Conservation (phyloP, 2,329 filamentous ascomycete genomes). For the Apiospora phragmitis region DNA sequence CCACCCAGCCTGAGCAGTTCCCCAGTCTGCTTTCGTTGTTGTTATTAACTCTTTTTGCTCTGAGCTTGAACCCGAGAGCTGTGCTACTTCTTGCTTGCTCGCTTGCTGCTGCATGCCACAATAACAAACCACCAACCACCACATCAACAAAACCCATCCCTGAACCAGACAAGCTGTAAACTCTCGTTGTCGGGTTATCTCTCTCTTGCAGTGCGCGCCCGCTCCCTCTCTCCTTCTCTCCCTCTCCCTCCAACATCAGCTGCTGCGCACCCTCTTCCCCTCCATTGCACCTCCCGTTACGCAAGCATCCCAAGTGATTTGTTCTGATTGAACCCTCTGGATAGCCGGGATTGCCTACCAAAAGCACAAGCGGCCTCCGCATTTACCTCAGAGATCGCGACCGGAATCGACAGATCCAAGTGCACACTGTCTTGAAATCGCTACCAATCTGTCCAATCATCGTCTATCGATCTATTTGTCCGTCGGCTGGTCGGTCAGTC, state of each 20-base stretch:
- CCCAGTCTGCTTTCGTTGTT: constrained; percentile 3
- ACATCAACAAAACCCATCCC: constrained; percentile 6
- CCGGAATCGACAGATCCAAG: constrained; percentile 1
- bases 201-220: background rate
- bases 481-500: constrained; percentile 7
- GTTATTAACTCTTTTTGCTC: background rate
- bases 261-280: background rate
- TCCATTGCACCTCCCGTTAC: background rate
- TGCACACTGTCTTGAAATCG: background rate
- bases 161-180: constrained; percentile 4
- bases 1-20: background rate
- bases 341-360: constrained; percentile 6
- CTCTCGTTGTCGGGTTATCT: constrained; percentile 2
- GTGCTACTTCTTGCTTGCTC: background rate
- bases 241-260: background rate
- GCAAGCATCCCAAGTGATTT: constrained; percentile 5
- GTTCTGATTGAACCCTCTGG: background rate
- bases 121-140: background rate
- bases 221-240: background rate
- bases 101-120: background rate
- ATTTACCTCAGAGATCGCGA: background rate
- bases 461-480: background rate
- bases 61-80: background rate
- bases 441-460: background rate
- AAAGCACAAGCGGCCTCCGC: background rate